Evolutionary conservation across 345 rosid species (phyloP).

Genomic region (Pistacia integerrima): DNA sequence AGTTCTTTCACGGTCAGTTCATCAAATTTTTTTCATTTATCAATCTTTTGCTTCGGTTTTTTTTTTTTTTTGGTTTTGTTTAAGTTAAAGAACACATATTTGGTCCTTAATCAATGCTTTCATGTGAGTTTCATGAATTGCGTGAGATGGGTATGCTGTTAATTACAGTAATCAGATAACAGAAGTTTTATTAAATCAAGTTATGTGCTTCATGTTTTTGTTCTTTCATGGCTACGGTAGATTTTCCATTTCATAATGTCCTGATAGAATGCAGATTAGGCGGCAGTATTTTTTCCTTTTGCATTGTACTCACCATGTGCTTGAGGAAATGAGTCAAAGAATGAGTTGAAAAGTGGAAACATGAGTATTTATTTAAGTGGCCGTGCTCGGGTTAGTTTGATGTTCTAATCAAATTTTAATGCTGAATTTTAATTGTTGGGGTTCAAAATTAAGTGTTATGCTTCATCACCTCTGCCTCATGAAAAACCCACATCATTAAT

Average conservation of each 20-base stretch:
- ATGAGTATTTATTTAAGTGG: not conserved
- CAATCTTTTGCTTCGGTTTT: not conserved
- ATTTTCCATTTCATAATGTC: no score
- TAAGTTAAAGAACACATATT: no score
- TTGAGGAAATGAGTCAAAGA: not conserved
- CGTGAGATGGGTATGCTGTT: no score
- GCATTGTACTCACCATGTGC: not conserved
- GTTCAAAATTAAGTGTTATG: not conserved
- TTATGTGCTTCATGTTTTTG: not conserved
- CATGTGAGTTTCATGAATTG: not conserved
- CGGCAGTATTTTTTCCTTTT: not conserved
- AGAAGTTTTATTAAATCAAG: not conserved
- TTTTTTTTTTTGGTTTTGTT: no score
- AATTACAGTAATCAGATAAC: no score
- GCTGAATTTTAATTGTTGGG: not conserved
- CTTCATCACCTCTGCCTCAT: not conserved
- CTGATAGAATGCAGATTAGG: no score
- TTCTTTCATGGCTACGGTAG: no score
- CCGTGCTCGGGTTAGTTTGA: not conserved
- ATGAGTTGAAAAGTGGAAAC: not conserved
- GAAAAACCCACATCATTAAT: not conserved
- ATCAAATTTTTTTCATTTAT: no score
- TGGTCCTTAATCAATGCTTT: not conserved
- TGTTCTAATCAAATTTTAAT: not conserved
- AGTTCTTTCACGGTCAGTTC: not conserved